phyloP scores from a whole-genome alignment of 1,284 basidiomycete genomes.

The Melampsora larici-populina region DNA sequence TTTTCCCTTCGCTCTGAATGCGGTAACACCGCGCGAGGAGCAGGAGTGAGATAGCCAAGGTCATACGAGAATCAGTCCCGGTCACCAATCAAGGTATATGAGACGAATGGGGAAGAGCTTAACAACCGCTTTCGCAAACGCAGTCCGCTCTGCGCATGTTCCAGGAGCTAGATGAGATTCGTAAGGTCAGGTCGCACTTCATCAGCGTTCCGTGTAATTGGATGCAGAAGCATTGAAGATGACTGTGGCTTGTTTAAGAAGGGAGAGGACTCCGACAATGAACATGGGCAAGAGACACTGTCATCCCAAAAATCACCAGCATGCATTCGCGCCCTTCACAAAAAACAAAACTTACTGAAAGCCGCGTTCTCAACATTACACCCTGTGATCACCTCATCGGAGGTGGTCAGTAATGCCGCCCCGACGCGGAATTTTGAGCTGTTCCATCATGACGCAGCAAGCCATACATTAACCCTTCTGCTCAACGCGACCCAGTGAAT shows the following conservation, averaged over 20 bases:
- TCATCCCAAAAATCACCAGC: too few species aligned
- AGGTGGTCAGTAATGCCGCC: constrained; percentile 68
- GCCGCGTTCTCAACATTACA: constrained; percentile 88
- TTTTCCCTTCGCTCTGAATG: constrained; percentile 41
- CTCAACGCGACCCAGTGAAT: not conserved
- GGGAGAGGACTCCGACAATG: too few species aligned
- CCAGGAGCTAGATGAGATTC: constrained; percentile 21
- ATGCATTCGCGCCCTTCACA: too few species aligned
- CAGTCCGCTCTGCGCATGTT: constrained; percentile 42
- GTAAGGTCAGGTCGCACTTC: too few species aligned
- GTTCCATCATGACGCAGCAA: not conserved
- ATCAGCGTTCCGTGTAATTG: too few species aligned
- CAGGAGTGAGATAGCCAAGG: too few species aligned
- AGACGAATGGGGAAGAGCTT: not conserved
- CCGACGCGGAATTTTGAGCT: constrained; percentile 81
- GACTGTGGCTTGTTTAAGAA: too few species aligned
- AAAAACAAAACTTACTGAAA: constrained; percentile 62
- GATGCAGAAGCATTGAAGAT: too few species aligned
- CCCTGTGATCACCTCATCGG: constrained; percentile 72
- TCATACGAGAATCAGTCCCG: too few species aligned
- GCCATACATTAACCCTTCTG: not conserved
- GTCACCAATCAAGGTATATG: too few species aligned
- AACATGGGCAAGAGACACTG: too few species aligned
- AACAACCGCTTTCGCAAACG: constrained; percentile 42
- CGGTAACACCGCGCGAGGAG: too few species aligned